Conservation (phyloP, 2,329 filamentous ascomycete species). For the Emergomyces orientalis region DNA sequence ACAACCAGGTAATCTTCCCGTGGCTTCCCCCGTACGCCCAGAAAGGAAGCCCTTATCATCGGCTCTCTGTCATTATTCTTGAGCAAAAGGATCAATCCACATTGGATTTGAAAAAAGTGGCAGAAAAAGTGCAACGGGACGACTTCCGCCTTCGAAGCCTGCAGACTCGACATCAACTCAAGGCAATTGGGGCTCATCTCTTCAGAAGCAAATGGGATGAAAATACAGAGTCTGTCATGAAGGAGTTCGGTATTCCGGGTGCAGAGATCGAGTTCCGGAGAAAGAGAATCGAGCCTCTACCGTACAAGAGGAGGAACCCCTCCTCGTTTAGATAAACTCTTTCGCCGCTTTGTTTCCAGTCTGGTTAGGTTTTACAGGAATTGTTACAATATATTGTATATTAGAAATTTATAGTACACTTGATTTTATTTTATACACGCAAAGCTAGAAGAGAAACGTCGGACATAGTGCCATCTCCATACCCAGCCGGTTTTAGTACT, state of each 20-base stretch:
- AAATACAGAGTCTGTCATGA: conserved; percentile 77
- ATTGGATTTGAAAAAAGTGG: conserved; percentile 51
- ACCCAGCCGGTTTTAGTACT: neutral
- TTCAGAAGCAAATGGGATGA: conserved; percentile 91
- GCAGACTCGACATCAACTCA: conserved; percentile 57
- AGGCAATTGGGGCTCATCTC: conserved; percentile 70
- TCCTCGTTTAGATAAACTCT: conserved; percentile 34
- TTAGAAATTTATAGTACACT: conserved; percentile 16
- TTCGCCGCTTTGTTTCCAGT: conserved; percentile 13
- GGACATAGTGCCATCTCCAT: neutral
- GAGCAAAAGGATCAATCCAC: conserved; percentile 59
- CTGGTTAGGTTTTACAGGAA: conserved; percentile 17
- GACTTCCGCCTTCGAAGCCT: conserved; percentile 68
- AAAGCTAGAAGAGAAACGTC: neutral
- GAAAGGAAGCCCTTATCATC: conserved; percentile 86
- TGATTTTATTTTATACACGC: conserved; percentile 7
- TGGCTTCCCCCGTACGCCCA: conserved; percentile 83
- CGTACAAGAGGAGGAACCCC: conserved; percentile 52
- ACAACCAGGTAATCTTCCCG: conserved; percentile 59
- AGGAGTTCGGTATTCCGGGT: conserved; percentile 62
- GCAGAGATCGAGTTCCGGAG: conserved; percentile 77
- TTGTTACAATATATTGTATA: conserved; percentile 34
- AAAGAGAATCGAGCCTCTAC: conserved; percentile 61
- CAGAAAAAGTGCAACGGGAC: conserved; percentile 47
- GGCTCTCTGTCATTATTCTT: conserved; percentile 71